Evolutionary conservation across 202 grass and related monocot species (phyloP), one percentile per base, ranked within the genome.

Genomic region (Digitaria exilis): DNA sequence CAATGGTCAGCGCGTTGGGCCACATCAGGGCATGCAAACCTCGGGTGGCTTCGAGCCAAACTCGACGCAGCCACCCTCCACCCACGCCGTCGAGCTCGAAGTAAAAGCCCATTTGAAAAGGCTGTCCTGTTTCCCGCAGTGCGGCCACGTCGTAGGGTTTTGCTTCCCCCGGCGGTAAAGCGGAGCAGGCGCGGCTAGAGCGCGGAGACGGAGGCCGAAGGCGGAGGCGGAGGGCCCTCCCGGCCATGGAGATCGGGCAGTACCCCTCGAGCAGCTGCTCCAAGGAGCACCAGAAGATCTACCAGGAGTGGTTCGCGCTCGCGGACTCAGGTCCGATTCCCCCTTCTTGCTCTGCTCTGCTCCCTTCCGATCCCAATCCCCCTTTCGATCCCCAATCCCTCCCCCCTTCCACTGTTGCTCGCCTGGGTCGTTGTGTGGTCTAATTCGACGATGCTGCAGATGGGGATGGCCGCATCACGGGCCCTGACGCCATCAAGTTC

Each of bases 401-500:
- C 26, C 13, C 28, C 63, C 29, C 8, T 74, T 37, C 41, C 10
- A 14, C 9, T 49, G 6, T 10, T 64, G 25, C 58, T 24, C 25
- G 45, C 22, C 55, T 32, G 71, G 76, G 12, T 28, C 32, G 45
- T 26, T 9, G 31, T 6, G 0, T 28, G 44, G 31, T 42, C 45
- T 65, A 65, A 74, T 56, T 56, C 68, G 59, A 11, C 2, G 59
- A 21, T 1, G 10, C 2, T 54, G 74, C 68, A 99, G 96, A 99
- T 64, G 93, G 87, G 61, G 93, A 99, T 79, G 91, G 93, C 24
- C 96, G 96, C 77, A 90, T 99, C 89, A 92, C 91, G 14, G 93
- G 96, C 39, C 88, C 88, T 14, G 96, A 99, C 74, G 96, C 96
- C 73, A 93, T 90, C 77, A 99, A 89, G 81, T 96, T 96, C 77